phyloP scores from a whole-genome alignment of 177 flowering plant genomes.

The Tripterygium wilfordii region DNA sequence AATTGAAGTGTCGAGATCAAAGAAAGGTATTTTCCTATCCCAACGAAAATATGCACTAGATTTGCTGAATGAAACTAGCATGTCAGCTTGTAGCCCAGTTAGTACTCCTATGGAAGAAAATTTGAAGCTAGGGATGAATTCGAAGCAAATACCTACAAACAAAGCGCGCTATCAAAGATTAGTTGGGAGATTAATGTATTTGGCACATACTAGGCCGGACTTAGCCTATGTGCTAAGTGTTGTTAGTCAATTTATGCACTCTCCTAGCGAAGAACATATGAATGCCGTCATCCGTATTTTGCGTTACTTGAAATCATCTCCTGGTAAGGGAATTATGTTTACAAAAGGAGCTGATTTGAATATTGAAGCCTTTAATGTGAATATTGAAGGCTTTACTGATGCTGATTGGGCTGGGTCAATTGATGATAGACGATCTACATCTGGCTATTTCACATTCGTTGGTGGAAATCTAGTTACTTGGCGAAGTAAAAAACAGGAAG shows the following conservation, averaged over 20 bases:
- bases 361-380: no score
- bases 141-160: neutral
- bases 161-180: neutral
- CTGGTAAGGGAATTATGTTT: neutral
- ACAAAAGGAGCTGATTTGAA: neutral
- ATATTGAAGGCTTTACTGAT: neutral
- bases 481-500: conserved; percentile 5
- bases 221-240: neutral
- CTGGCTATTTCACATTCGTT: no score
- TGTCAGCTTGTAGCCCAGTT: neutral
- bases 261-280: no score
- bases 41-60: conserved; percentile 4
- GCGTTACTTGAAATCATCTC: neutral
- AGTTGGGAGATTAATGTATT: no score
- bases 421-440: no score
- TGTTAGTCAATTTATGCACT: neutral
- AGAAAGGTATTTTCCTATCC: neutral
- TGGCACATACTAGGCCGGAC: no score
- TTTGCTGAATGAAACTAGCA: neutral
- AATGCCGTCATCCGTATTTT: no score
- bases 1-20: no score
- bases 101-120: neutral
- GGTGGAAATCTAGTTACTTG: no score
- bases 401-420: conserved; percentile 5
- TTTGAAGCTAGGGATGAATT: no score